Evolutionary conservation across 345 rosid genomes (phyloP).

Genomic region (Eucalyptus polyanthemos): DNA sequence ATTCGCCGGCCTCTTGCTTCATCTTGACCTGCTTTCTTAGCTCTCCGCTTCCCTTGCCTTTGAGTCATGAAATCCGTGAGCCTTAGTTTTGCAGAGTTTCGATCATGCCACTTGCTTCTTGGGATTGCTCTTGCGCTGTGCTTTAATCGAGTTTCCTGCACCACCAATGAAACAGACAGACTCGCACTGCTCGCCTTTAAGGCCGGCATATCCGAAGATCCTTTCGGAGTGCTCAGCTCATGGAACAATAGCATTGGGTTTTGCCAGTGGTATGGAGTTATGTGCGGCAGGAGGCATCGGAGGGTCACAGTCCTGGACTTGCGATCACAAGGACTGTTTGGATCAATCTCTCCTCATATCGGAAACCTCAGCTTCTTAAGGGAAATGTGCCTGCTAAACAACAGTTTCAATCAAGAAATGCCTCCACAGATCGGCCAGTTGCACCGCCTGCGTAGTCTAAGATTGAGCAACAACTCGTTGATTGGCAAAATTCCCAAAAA

Average conservation of each 20-base stretch:
- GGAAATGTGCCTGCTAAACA: not conserved
- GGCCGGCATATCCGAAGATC: too few species aligned
- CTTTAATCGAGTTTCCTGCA: not conserved
- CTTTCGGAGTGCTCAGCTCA: too few species aligned
- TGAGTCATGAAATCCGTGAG: not conserved
- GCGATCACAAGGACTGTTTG: fast-evolving
- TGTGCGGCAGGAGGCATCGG: fast-evolving
- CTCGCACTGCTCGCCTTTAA: too few species aligned
- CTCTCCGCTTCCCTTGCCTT: not conserved
- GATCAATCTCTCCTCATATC: too few species aligned
- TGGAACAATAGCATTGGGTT: too few species aligned
- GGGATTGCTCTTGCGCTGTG: not conserved
- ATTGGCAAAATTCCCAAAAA: not conserved
- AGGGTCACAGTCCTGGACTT: too few species aligned
- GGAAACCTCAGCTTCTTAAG: not conserved
- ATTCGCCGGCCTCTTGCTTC: not conserved
- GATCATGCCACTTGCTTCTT: not conserved
- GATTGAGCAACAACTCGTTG: too few species aligned
- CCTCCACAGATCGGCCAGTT: not conserved
- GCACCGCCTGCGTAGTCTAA: fast-evolving
- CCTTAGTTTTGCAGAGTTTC: not conserved
- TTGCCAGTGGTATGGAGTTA: too few species aligned
- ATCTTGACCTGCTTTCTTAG: not conserved
- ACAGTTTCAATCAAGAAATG: not conserved
- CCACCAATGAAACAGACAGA: too few species aligned